Base-by-base conservation (phyloP, 208 protist species). In the Wallacemonas collosoma region DNA sequence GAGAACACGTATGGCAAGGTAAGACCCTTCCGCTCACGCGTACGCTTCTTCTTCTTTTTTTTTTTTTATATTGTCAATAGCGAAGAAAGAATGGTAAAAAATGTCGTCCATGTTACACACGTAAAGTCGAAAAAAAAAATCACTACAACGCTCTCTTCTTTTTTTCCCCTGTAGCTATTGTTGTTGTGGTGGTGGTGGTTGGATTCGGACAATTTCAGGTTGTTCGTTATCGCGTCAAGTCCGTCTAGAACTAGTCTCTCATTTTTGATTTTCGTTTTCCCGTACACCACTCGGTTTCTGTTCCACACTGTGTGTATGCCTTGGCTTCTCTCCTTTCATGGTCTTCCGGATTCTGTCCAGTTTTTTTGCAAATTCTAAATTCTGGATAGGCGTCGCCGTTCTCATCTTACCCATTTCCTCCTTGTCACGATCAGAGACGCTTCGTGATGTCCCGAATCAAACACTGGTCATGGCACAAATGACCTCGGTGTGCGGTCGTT, bases 201-300 rank as follows among this genome's bases (percentile, higher is more conserved):
- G 26, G 26, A 26, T 26, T 26, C 26, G 26, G 26, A 26, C 26
- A 26, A 26, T 26, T 26, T 26, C 26, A 26, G 26, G 26, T 26
- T 26, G 26, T 26, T 26, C 26, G 26, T 26, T 26, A 26, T 26
- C 26, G 0, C 26, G 26, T 26, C 26, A 26, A 26, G 26, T 26
- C 26, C 45, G 45, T 50, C 45, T 12, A 6, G 8, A 50, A 50
- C 45, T 12, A 50, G 45, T 14, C 6, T 50, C 45, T 50, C 45
- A 50, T 50, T 50, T 71, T 71, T 17, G 11, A 47, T 36, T 58
- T 58, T 44, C 40, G 9, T 58, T 60, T 75, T 35, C 50, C 14
- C 7, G 66, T 40, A 3, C 48, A 8, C 43, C 26, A 6, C 55
- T 54, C 12, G 3, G 0, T 17, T 58, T 70, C 61, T 26, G 26